Base-by-base conservation (phyloP, 2,329 filamentous ascomycete genomes). In the Cordyceps tenuipes region DNA sequence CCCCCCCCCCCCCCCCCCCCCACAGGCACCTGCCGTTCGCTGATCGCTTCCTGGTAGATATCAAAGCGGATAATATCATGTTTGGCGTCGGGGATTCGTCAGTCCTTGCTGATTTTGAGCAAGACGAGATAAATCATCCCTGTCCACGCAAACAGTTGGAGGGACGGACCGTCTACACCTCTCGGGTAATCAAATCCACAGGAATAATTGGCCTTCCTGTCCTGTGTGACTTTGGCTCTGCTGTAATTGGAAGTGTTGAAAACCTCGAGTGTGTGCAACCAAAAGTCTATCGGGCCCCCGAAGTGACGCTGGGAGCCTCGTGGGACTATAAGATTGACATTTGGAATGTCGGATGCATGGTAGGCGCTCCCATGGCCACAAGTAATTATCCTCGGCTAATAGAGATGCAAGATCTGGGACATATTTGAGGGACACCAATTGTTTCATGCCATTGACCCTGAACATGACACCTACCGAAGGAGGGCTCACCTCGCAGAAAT, bases 281-380 rank as follows among this genome's bases (percentile, higher is more conserved):
- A 1, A 4, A 53, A 3, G 12, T 53, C 50, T 53, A 53, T 26
- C 50, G 34, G n/a, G 50, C 50, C 21, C 50, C 19, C 2, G 50
- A 53, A 19, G 50, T 53, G 12, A 41, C 21, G 15, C 34, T 53
- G 7, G 13, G 10, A 41, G 31, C 31, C 26, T 21, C 31, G 8
- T 53, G 50, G 50, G n/a, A 41, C 36, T 41, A 26, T 6, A 41
- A 41, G 19, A 41, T 41, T 29, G 50, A 53, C 15, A 53, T 53
- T 13, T 53, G 50, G 50, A 53, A 41, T 53, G 50, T 53, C 34
- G 50, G 50, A 41, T 53, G 50, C 15, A 53, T 53, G 50, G 50
- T 26, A 53, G 2, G 50, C 17, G 7, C n/a, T 23, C 17, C 29
- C 1, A 3, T 19, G 3, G 29, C 7, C 26, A 7, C 46, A 31